Conservation (phyloP, 352 stramenopile genomes). For the Globisporangium emineosum region DNA sequence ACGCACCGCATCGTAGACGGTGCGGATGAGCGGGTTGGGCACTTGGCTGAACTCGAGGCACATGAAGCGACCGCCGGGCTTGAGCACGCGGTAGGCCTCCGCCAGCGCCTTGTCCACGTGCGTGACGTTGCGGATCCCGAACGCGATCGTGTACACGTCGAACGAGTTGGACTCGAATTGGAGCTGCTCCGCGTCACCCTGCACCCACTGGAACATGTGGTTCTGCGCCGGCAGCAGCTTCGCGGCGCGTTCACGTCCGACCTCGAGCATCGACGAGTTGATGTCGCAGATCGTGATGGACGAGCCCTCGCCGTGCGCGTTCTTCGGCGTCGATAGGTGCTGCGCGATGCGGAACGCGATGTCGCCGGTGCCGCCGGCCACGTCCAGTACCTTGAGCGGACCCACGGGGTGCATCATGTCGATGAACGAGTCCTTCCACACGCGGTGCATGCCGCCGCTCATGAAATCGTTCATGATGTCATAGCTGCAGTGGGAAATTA, state of each 20-base stretch:
- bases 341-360: conserved; percentile 98
- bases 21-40: conserved; percentile 87
- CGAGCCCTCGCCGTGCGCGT: conserved; percentile 31
- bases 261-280: conserved; percentile 98
- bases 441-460: conserved; percentile 92
- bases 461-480: conserved; percentile 99
- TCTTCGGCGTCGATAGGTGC: conserved; percentile 31
- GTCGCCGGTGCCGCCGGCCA: conserved; percentile 98
- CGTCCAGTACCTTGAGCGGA: conserved; percentile 88
- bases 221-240: conserved; percentile 62
- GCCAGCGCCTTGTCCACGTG: conserved; percentile 94
- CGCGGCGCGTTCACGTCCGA: conserved; percentile 89
- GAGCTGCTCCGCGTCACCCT: conserved; percentile 96
- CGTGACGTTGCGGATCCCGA: conserved; percentile 98
- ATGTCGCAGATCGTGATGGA: conserved; percentile 98
- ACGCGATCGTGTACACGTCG: conserved; percentile 99
- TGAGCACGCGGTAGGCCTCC: conserved; percentile 95
- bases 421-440: conserved; percentile 98
- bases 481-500: conserved; percentile 40
- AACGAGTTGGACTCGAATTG: conserved; percentile 95
- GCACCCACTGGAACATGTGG: conserved; percentile 83
- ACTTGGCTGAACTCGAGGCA: conserved; percentile 98
- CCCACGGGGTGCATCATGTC: conserved; percentile 76
- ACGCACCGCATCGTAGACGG: conserved; percentile 92
- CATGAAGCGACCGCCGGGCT: conserved; percentile 95